Evolutionary conservation across 192 early-diverging fungal genomes (phyloP).

Genomic region (Lunasporangiospora selenospora): DNA sequence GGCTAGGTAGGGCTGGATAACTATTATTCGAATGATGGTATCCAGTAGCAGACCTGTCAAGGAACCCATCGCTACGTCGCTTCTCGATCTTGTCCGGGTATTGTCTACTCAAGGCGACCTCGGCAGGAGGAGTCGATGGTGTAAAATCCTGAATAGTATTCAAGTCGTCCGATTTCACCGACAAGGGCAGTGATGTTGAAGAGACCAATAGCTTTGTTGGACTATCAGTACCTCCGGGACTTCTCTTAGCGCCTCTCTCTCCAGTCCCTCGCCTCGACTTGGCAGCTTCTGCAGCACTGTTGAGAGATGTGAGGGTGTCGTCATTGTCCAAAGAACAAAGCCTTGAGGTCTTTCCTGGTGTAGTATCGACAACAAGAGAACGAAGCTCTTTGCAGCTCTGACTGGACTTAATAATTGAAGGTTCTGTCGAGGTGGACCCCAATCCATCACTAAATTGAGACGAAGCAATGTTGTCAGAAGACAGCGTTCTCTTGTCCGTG

Average conservation of each 20-base stretch:
- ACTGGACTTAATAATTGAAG: background rate
- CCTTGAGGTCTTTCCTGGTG: too few species aligned
- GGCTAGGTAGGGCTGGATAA: too few species aligned
- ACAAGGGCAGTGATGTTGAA: conserved; percentile 6
- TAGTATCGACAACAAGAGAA: background rate
- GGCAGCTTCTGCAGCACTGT: conserved; percentile 25
- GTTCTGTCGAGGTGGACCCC: background rate
- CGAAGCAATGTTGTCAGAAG: background rate
- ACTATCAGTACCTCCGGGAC: background rate
- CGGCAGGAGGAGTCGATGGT: too few species aligned
- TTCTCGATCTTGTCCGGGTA: too few species aligned
- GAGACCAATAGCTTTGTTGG: background rate
- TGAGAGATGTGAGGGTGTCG: background rate
- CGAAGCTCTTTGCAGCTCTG: background rate
- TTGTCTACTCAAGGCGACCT: too few species aligned
- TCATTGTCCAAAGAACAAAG: too few species aligned
- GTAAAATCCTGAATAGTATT: too few species aligned
- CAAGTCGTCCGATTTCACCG: conserved; percentile 7
- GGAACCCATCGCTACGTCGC: too few species aligned
- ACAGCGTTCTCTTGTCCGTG: background rate
- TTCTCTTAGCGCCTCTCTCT: background rate
- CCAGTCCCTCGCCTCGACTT: conserved; percentile 14
- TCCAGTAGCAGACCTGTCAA: too few species aligned
- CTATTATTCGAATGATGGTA: too few species aligned
- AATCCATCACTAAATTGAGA: background rate